Conservation (phyloP, 345 rosid species). For the Atalantia buxifolia region DNA sequence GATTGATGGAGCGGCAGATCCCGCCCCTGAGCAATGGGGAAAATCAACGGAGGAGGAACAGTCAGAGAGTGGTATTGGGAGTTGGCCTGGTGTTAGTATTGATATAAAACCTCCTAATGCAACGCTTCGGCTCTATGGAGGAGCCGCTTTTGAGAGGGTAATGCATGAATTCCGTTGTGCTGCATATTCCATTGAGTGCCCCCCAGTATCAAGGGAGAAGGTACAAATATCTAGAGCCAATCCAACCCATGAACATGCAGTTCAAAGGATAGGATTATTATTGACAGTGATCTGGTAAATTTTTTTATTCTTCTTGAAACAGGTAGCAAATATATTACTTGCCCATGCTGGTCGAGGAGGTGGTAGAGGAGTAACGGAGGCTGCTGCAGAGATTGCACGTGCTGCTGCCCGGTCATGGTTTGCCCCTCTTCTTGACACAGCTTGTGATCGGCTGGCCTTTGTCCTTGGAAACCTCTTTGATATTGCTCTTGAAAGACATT, state of each 20-base stretch:
- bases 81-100: conserved; percentile 87
- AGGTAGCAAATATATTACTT: conserved; percentile 94
- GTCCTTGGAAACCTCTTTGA: conserved; percentile 86
- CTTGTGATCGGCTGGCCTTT: conserved; percentile 89
- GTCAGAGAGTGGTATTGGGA: conserved; percentile 82
- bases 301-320: conserved; percentile 13
- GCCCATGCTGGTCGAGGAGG: conserved; percentile 96
- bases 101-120: conserved; percentile 88
- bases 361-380: conserved; percentile 85
- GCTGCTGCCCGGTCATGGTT: conserved; percentile 98
- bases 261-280: conserved; percentile 3
- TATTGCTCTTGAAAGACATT: conserved; percentile 81
- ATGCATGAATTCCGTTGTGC: conserved; percentile 95
- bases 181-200: conserved; percentile 92
- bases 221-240: conserved; percentile 28
- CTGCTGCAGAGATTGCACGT: conserved; percentile 93
- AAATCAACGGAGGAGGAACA: conserved; percentile 84
- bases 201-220: conserved; percentile 93
- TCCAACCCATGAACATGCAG: neutral
- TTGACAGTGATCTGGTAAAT: neutral
- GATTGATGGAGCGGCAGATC: conserved; percentile 98
- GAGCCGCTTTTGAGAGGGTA: conserved; percentile 98
- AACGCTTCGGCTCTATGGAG: conserved; percentile 87
- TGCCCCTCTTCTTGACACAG: conserved; percentile 93
- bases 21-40: conserved; percentile 98